phyloP scores from a whole-genome alignment of 2,329 filamentous ascomycete genomes.

The Xylaria sp. region DNA sequence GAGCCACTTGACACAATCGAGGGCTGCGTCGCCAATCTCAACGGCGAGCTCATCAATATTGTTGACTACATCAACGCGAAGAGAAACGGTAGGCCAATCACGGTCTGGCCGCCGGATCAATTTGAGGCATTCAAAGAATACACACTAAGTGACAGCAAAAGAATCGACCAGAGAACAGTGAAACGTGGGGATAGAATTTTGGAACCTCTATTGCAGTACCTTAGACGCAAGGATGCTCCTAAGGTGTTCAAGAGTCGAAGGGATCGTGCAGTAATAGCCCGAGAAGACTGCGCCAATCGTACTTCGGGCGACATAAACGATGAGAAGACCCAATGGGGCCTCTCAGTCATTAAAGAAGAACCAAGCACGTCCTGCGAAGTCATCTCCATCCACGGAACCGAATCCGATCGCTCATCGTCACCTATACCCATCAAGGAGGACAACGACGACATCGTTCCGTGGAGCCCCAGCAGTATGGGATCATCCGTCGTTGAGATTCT shows the following conservation, averaged over 20 bases:
- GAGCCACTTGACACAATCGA: slow-evolving; percentile 33
- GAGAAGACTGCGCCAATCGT: slow-evolving; percentile 13
- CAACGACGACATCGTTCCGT: neutral
- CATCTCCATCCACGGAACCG: slow-evolving; percentile 28
- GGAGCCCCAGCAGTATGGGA: slow-evolving; percentile 14
- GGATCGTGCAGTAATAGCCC: slow-evolving; percentile 8
- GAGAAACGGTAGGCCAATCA: slow-evolving; percentile 34
- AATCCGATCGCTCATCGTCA: slow-evolving; percentile 26
- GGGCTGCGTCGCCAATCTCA: slow-evolving; percentile 38
- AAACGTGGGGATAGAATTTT: slow-evolving; percentile 38
- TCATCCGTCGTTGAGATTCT: slow-evolving; percentile 15
- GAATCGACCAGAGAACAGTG: slow-evolving; percentile 33
- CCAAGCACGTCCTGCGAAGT: slow-evolving; percentile 6
- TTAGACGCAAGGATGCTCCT: neutral
- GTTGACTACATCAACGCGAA: slow-evolving; percentile 44
- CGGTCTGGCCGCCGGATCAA: slow-evolving; percentile 39
- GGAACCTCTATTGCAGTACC: slow-evolving; percentile 36
- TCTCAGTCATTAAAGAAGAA: slow-evolving; percentile 17
- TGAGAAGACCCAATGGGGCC: neutral
- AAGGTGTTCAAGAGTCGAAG: neutral
- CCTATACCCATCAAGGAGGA: slow-evolving; percentile 16
- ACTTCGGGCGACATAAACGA: neutral
- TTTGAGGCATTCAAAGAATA: slow-evolving; percentile 40
- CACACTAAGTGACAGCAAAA: slow-evolving; percentile 31
- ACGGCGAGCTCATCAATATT: slow-evolving; percentile 44